Base-by-base conservation (phyloP, 345 rosid genomes). In the Adansonia digitata region DNA sequence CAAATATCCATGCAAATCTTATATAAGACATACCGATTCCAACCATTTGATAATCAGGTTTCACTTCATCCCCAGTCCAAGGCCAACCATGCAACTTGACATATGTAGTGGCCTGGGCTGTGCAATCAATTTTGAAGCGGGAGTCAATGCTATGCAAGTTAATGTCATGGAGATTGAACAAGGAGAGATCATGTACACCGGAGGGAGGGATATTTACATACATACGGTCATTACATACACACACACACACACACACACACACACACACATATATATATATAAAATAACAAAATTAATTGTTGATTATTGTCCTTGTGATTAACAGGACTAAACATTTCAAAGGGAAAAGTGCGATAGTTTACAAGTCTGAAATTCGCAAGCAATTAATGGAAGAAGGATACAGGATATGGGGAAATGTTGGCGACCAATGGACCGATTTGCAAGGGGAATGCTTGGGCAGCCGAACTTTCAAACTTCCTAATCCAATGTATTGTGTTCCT, bases 391-490 rank as follows among this genome's bases (percentile, higher is more conserved):
- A 79, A 66, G 75, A 87, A 87, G 93, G 93, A 12, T 92, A 87
- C 83, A 88, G 88, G 57, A 84, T 10, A 42, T 86, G 94, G 93
- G 92, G 97, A 4, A 90, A 94, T 67, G 88, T 88, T 10, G 98
- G 97, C 0, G 96, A 91, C 69, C 98, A 94, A 13, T 91, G 98
- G 98, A 91, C 91, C 29, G 97, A 92, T 74, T 83, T 94, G 34
- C 88, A 82, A 69, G 98, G 96, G 29, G 89, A 87, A 52, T 85
- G 69, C 64, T 57, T 77, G 0, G 96, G 98, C 65, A 80, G 85
- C 45, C 84, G 94, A 15, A 89, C 96, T 9, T 94, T 90, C 57
- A 94, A 94, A 86, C 83, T 94, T 37, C 98, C 98, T 5, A 92
- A 92, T 77, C 98, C 97, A 5, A 90, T 90, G 97, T 94, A 92